Base-by-base conservation (phyloP, 2,329 filamentous ascomycete genomes). In the Colletotrichum sublineola region DNA sequence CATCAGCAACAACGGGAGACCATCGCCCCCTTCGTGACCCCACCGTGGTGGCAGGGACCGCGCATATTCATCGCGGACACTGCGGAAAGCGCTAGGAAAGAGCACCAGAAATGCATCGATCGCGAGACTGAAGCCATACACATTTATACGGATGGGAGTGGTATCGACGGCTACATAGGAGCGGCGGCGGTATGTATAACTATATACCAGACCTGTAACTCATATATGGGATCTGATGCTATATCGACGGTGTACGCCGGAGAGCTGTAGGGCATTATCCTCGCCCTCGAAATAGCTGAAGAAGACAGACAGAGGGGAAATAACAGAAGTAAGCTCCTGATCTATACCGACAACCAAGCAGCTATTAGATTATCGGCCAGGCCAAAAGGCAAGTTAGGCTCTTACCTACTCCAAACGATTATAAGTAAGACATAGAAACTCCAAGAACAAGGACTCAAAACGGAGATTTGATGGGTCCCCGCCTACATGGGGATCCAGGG, bases 241-340 rank as follows among this genome's bases (percentile, higher is more conserved):
- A 64, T 33, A 24, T 64, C 20, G 11, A 64, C 18, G 18, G 48
- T 64, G 3, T 64, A 64, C 12, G 12, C n/a, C 1, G 44, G 20
- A 52, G 62, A 64, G 48, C 50, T 64, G 11, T 33, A 50, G 4
- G 46, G 62, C 18, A 57, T 57, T 24, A 57, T 57, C 33, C 33
- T 57, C 3, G 18, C 55, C 33, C 33, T 57, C 14, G 24, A 57
- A 20, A 57, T 57, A 57, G 55, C 36, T 14, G 14, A 57, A 24
- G 9, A 40, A 38, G 55, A 57, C 6, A 36, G 14, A 40, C 1
- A 57, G 9, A 57, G 8, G 8, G 9, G 33, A 40, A 57, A 57
- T 3, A 40, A 57, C 14, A 57, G 20, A 57, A 57, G 55, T 14
- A 57, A 57, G 8, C 6, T 57, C 55, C 20, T 57, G 3, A 57